phyloP scores from a whole-genome alignment of 352 stramenopile species.

The Globisporangium alternatum region DNA sequence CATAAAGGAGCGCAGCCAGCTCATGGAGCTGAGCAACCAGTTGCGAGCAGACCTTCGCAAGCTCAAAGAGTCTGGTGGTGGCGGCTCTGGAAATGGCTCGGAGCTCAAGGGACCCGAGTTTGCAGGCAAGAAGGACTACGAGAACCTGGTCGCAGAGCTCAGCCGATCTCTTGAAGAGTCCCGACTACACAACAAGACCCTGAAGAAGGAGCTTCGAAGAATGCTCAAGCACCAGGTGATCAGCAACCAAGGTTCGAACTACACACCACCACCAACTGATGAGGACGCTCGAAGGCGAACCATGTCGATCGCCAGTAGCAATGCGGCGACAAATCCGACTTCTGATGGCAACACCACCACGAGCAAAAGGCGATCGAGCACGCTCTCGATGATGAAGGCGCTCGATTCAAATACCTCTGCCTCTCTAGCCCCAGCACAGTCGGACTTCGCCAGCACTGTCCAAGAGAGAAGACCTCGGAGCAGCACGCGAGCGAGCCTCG shows the following conservation, averaged over 20 bases:
- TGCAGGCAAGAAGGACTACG: constrained; percentile 64
- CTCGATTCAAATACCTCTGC: constrained; percentile 22
- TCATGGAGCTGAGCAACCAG: constrained; percentile 84
- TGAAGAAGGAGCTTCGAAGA: constrained; percentile 77
- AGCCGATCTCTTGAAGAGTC: constrained; percentile 67
- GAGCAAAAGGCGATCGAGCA: constrained; percentile 34
- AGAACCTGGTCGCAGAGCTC: constrained; percentile 67
- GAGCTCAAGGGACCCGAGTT: constrained; percentile 31
- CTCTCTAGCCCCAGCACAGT: background rate
- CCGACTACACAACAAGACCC: constrained; percentile 70
- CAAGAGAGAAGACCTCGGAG: background rate
- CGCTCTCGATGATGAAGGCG: constrained; percentile 63
- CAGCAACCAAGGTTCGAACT: constrained; percentile 18
- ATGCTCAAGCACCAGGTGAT: constrained; percentile 67
- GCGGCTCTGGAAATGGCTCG: background rate
- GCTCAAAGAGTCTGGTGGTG: constrained; percentile 22
- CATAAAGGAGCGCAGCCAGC: constrained; percentile 55
- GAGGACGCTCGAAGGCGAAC: constrained; percentile 11
- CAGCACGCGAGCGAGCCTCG: constrained; percentile 19
- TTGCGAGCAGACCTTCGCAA: constrained; percentile 58
- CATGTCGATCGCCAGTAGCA: constrained; percentile 20
- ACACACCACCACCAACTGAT: background rate
- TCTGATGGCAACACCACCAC: background rate
- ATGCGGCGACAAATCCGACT: background rate
- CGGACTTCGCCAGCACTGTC: background rate